Evolutionary conservation across 140 eudicot species (phyloP), one percentile per base, ranked within the genome.

Genomic region (Artemisia princeps): DNA sequence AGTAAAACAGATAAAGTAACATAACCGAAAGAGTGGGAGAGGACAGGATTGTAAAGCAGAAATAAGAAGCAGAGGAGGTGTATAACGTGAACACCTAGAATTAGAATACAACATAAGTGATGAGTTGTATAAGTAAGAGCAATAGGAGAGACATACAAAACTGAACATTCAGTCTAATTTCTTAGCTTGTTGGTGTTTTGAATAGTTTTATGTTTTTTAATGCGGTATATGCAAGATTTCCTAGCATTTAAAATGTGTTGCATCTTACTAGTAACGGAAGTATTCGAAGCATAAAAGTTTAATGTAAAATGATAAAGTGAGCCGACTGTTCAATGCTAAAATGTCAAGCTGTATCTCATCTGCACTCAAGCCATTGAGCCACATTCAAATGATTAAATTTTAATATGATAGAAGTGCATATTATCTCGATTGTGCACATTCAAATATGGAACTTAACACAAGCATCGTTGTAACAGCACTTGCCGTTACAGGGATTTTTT

Each of bases 1-100:
- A 49, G 45, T 19, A 50, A 65, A 49, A 65, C 49, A 22, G 60
- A 65, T 49, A 65, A 65, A 65, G 23, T 13, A 50, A 63, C 55
- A 44, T 33, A 6, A 37, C 9, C 10, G 44, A 37, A 37, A 37
- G 6, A 37, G 44, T 37, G 44, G 44, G 44, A 6, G 44, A 37
- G 44, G 44, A 6, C 44, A 37, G 44, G 44, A 37, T 1, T 37
- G 44, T 37, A 37, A 6, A 37, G 44, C 44, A 37, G 44, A 37
- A 37, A 37, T 37, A 37, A 1, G 44, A 37, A 37, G 10, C 44
- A 37, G 44, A 7, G 44, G 44, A 15, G 44, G 6, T 20, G 44
- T 64, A 46, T 3, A 46, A 64, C 15, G 24, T 46, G 8, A 46
- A 64, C 23, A 48, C 12, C 20, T 55, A 64, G 56, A 64, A 44